Percentiles rank a stretch among this genome's conserved stretches.
Conservation (phyloP, 805 yeast species). For the Spathaspora hagerdaliae region DNA sequence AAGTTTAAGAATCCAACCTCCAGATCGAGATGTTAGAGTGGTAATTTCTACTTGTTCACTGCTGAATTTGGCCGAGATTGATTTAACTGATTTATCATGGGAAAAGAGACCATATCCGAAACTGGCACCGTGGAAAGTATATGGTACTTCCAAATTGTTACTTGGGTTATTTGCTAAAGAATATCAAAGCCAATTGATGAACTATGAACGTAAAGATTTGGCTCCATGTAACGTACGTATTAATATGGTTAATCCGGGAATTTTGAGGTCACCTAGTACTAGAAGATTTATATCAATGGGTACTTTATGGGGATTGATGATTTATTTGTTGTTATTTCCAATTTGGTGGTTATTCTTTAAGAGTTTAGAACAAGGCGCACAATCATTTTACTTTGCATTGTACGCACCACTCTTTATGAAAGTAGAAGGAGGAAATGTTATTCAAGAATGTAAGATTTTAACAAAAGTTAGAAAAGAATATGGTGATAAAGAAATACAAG, state of each 20-base stretch:
- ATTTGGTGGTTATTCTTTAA: slow-evolving; percentile 79
- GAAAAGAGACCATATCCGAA: slow-evolving; percentile 50
- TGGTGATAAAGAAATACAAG: slow-evolving; percentile 57
- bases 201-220: slow-evolving; percentile 63
- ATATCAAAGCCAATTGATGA: slow-evolving; percentile 61
- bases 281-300: slow-evolving; percentile 79
- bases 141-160: slow-evolving; percentile 79
- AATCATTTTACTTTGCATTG: slow-evolving; percentile 65
- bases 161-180: slow-evolving; percentile 74
- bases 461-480: slow-evolving; percentile 61
- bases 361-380: slow-evolving; percentile 74
- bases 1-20: slow-evolving; percentile 81
- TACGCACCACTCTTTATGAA: slow-evolving; percentile 67
- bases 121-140: slow-evolving; percentile 65
- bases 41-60: slow-evolving; percentile 74
- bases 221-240: slow-evolving; percentile 67
- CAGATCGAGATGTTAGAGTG: slow-evolving; percentile 89
- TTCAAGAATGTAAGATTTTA: slow-evolving; percentile 67
- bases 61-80: slow-evolving; percentile 68
- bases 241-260: slow-evolving; percentile 83
- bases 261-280: slow-evolving; percentile 84
- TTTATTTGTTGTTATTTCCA: slow-evolving; percentile 70
- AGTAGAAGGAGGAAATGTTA: slow-evolving; percentile 60
- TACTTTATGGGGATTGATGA: slow-evolving; percentile 53
- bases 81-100: slow-evolving; percentile 64